Base-by-base conservation (phyloP, 257 asterid species). In the Sherardia arvensis region DNA sequence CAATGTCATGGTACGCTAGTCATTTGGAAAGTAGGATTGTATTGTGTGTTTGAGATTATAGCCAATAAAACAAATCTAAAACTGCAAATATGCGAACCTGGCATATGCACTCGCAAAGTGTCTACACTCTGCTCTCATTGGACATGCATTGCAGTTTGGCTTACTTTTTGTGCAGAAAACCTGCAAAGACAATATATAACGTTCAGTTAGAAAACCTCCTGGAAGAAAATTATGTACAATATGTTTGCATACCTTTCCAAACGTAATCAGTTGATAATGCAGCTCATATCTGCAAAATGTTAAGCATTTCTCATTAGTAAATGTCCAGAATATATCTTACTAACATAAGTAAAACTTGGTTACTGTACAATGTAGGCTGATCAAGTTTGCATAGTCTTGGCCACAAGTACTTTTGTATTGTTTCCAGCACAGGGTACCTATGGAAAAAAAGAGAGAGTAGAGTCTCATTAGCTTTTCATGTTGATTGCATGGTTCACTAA, bases 351-450 rank as follows among this genome's bases (percentile, higher is more conserved):
- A 33, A 69, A 32, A 65, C 7, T 34, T 32, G 18, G 60, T 65
- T 15, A 28, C 32, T 60, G 72, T 81, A 81, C 86, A 81, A 36
- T 76, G 76, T 81, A 61, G 67, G 69, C 62, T 81, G 86, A 58
- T 81, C 86, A 69, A 81, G 86, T 67, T 81, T 81, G 84, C 86
- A 81, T 64, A 81, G 86, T 43, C 86, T 79, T 59, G 86, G 86
- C 86, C 86, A 81, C 20, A 81, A 70, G 59, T 76, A 78, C 43
- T 81, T 72, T 62, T 81, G 86, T 54, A 81, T 78, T 3, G 86
- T 70, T 68, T 81, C 86, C 75, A 78, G 72, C 63, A 81, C 74
- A 10, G 86, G 86, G 71, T 81, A 81, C 77, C 86, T 81, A 47
- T 65, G 57, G 33, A 53, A 67, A 28, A 32, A 62, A 21, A 57